These are phyloP conservation scores for Cicer judaicum DNA, from an alignment of 306 rosid genomes.

Conservation along the genomic window DNA sequence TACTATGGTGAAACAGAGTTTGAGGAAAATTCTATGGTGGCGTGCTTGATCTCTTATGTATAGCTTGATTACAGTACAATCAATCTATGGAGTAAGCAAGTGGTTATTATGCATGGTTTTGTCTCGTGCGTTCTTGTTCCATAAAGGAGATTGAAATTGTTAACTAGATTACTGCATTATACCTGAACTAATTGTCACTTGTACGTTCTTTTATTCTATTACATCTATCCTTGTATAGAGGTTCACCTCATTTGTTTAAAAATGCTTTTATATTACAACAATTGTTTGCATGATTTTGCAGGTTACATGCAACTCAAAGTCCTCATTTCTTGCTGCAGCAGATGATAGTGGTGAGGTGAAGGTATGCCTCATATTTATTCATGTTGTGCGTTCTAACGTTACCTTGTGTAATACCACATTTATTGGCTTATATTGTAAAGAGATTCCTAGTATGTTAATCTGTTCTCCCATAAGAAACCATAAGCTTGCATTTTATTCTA, in stretches of 20 bases:
- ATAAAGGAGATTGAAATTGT: conserved; percentile 25
- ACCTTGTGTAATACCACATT: conserved; percentile 7
- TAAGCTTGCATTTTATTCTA: conserved; percentile 36
- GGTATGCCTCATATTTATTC: conserved; percentile 55
- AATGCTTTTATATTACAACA: conserved; percentile 18
- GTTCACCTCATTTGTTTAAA: conserved; percentile 26
- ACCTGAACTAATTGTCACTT: conserved; percentile 13
- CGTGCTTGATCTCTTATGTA: not conserved
- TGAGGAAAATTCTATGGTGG: not conserved
- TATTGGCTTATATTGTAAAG: conserved; percentile 28
- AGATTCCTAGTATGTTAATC: conserved; percentile 10
- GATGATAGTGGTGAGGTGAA: conserved; percentile 93
- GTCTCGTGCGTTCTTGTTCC: conserved; percentile 14
- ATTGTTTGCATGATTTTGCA: conserved; percentile 48
- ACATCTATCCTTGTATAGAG: conserved; percentile 8
- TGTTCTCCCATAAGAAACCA: conserved; percentile 27
- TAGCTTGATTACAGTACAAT: conserved; percentile 10
- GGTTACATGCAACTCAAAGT: conserved; percentile 76
- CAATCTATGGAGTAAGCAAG: not conserved
- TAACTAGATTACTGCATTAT: conserved; percentile 30
- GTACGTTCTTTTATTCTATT: conserved; percentile 24
- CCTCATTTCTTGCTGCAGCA: conserved; percentile 93
- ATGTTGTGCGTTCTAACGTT: conserved; percentile 11
- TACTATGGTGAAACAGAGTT: not conserved
- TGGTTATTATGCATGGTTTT: not conserved